Evolutionary conservation across 169 alveolate species (phyloP).

Genomic region (Besnoitia besnoiti): DNA sequence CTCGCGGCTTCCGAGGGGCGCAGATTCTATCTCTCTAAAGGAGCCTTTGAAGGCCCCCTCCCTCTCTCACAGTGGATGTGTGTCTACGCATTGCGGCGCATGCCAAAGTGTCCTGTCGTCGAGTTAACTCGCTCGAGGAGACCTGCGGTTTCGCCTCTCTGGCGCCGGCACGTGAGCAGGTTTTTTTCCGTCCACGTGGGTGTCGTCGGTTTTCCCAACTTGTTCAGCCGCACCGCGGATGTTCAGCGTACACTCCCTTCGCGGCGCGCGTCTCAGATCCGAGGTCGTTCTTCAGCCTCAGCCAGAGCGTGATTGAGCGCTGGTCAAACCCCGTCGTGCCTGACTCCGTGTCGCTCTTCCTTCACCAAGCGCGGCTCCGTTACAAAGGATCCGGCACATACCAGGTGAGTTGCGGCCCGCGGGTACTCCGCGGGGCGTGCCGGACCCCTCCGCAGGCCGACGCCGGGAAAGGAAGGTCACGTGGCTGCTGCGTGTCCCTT

Average conservation of each 20-base stretch:
- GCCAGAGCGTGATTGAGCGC: background rate
- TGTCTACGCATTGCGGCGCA: too few relatives aligned
- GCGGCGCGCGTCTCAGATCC: background rate
- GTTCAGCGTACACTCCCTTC: background rate
- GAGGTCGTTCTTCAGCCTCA: background rate
- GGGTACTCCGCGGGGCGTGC: too few relatives aligned
- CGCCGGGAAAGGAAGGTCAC: background rate
- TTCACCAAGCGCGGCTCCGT: background rate
- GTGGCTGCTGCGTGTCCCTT: background rate
- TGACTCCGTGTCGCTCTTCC: background rate
- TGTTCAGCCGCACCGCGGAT: background rate
- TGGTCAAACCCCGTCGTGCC: conserved; percentile 29
- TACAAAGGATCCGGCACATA: background rate
- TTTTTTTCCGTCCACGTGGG: background rate
- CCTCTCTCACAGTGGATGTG: background rate
- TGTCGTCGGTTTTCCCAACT: background rate
- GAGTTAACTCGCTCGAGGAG: too few relatives aligned
- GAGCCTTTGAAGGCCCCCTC: background rate
- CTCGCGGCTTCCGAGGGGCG: too few relatives aligned
- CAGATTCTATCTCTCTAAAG: too few relatives aligned
- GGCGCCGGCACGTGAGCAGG: too few relatives aligned
- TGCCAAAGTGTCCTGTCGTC: too few relatives aligned
- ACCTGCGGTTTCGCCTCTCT: too few relatives aligned
- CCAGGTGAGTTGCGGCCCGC: too few relatives aligned
- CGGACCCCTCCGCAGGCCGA: background rate